A percentile compares a stretch with the other conserved stretches of the same genome.
These are phyloP conservation scores for Friedmanniomyces endolithicus DNA, from an alignment of 495 filamentous ascomycete genomes.

Conservation along the genomic window DNA sequence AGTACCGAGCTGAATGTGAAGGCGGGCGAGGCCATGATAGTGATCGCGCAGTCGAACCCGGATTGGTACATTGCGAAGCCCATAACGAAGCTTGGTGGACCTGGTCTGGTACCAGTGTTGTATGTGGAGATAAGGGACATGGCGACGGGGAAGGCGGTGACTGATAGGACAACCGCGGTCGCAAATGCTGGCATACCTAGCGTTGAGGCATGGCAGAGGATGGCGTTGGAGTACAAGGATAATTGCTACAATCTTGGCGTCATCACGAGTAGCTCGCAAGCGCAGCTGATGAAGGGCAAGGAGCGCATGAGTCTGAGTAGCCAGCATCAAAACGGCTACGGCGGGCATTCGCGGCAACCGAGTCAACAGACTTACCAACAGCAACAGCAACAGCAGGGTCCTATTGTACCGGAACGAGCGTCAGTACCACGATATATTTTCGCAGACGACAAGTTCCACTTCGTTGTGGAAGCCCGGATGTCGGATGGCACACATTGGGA, in stretches of 20 bases:
- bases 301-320: conserved; percentile 62
- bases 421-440: conserved; percentile 90
- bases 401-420: conserved; percentile 52
- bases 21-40: conserved; percentile 89
- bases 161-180: conserved; percentile 77
- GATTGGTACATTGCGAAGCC: conserved; percentile 99
- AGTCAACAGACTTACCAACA: conserved; percentile 36
- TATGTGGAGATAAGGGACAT: conserved; percentile 96
- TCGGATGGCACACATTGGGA: conserved; percentile 90
- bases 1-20: conserved; percentile 93
- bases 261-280: conserved; percentile 50
- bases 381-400: conserved; percentile 22
- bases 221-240: conserved; percentile 98
- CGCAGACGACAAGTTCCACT: conserved; percentile 97
- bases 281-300: conserved; percentile 55
- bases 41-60: conserved; percentile 97
- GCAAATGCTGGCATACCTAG: conserved; percentile 83
- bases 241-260: conserved; percentile 93
- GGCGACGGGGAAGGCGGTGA: conserved; percentile 68
- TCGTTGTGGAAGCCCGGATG: conserved; percentile 82
- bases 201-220: conserved; percentile 99
- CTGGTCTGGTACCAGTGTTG: conserved; percentile 89
- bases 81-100: conserved; percentile 85
- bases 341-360: conserved; percentile 27
- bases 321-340: conserved; percentile 38